Evolutionary conservation across 2,329 filamentous ascomycete species (phyloP), one percentile per base, ranked within the genome.

Genomic region (Pseudocercospora vitis): DNA sequence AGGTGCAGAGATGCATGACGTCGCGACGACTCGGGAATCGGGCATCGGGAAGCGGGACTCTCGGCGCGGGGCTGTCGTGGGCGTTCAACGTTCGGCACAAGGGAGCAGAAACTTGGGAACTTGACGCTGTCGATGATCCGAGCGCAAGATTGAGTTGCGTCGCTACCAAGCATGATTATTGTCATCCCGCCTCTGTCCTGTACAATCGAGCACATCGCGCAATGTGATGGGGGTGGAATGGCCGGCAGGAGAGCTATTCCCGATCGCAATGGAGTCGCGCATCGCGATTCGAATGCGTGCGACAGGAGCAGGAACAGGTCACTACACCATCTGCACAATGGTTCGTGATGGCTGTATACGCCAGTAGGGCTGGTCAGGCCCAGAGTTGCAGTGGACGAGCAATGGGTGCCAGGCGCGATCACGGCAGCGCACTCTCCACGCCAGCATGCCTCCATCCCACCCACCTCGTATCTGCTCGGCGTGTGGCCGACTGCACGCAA

Each of bases 241-340:
- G 26, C n/a, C 39, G 39, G 39, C 23, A 28, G 16, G 40, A 29
- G 26, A 28, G 40, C 23, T 44, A 29, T 7, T 16, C 40, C 40
- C 28, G 40, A 45, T 45, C 40, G 40, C 19, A 21, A 42, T 42
- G n/a, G n/a, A n/a, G n/a, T n/a, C n/a, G n/a, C n/a, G n/a, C n/a
- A 45, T 45, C 40, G 40, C 19, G 37, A 42, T 42, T 19, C 7
- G 11, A 19, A 40, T 19, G 37, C 37, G 37, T 23, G 11, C 8
- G 37, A 24, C 37, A 40, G 37, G 37, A 40, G 37, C 19, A 40
- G 37, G 37, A n/a, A 40, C 23, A 19, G 3, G 37, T 40, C 16
- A 40, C 19, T 40, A 40, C 37, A 19, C 18, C 35, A 39, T 16
- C 32, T 35, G 32, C 18, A 35, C 32, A n/a, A n/a, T n/a, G n/a